Conservation (phyloP, 345 rosid genomes). For the Mallotus nudiflorus region DNA sequence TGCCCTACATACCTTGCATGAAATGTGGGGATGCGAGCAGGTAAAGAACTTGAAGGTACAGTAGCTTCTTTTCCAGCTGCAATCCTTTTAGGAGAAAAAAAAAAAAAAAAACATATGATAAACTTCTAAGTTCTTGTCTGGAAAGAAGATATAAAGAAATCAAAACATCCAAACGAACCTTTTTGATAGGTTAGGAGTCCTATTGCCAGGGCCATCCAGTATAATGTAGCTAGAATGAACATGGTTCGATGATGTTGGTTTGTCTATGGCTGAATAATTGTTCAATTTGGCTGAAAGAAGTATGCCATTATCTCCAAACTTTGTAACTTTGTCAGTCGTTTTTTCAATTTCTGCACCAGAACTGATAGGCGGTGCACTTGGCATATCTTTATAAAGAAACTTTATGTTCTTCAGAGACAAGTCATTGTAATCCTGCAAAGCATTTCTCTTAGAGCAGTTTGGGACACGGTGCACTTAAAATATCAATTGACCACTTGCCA, state of each 20-base stretch:
- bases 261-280: neutral
- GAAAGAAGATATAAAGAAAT: neutral
- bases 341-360: neutral
- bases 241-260: neutral
- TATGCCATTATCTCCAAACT: neutral
- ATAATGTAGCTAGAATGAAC: neutral
- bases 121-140: neutral
- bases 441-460: neutral
- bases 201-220: constrained; percentile 3
- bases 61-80: constrained; percentile 15
- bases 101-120: too few species aligned
- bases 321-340: constrained; percentile 14
- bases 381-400: neutral
- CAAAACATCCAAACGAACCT: constrained; percentile 10
- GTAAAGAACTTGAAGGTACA: constrained; percentile 8
- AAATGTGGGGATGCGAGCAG: constrained; percentile 27
- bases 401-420: neutral
- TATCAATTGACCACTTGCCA: neutral
- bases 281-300: neutral
- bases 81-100: constrained; percentile 4
- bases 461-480: neutral
- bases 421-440: constrained; percentile 10
- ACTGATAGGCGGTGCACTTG: constrained; percentile 21
- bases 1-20: constrained; percentile 23
- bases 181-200: constrained; percentile 1